These are phyloP conservation scores for Ogataea pilisensis DNA, from an alignment of 805 yeast species.

Conservation along the genomic window DNA sequence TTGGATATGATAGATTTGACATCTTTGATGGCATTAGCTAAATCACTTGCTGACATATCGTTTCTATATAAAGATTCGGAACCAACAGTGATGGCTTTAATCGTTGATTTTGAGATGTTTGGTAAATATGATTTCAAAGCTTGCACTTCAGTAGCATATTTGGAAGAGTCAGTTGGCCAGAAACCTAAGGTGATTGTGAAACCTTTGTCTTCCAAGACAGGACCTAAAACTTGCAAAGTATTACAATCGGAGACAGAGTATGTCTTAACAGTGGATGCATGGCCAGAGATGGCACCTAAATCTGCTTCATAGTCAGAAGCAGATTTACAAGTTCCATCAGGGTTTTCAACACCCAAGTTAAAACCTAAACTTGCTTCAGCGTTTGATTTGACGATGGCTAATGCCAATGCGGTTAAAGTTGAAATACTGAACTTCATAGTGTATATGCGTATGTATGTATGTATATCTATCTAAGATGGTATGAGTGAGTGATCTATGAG, in stretches of 20 bases:
- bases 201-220: constrained; percentile 77
- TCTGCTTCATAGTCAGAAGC: constrained; percentile 68
- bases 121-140: constrained; percentile 76
- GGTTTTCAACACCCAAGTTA: constrained; percentile 80
- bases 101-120: constrained; percentile 57
- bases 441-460: not conserved
- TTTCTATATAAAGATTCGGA: constrained; percentile 93
- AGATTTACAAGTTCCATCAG: constrained; percentile 71
- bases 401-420: constrained; percentile 21
- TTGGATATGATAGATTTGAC: constrained; percentile 55
- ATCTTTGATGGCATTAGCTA: constrained; percentile 63
- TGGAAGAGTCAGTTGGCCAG: constrained; percentile 89
- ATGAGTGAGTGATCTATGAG: no score
- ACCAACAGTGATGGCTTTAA: constrained; percentile 82
- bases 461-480: not conserved
- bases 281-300: constrained; percentile 51
- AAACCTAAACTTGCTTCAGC: constrained; percentile 51
- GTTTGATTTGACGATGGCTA: constrained; percentile 14
- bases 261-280: constrained; percentile 69
- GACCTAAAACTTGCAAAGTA: constrained; percentile 79
- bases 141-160: constrained; percentile 66
- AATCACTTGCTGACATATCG: constrained; percentile 70
- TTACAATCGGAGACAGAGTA: constrained; percentile 94
- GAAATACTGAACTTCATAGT: constrained; percentile 26
- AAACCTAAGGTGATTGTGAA: constrained; percentile 79